phyloP scores from a whole-genome alignment of 1,284 basidiomycete genomes.

The Fomitopsis betulina region DNA sequence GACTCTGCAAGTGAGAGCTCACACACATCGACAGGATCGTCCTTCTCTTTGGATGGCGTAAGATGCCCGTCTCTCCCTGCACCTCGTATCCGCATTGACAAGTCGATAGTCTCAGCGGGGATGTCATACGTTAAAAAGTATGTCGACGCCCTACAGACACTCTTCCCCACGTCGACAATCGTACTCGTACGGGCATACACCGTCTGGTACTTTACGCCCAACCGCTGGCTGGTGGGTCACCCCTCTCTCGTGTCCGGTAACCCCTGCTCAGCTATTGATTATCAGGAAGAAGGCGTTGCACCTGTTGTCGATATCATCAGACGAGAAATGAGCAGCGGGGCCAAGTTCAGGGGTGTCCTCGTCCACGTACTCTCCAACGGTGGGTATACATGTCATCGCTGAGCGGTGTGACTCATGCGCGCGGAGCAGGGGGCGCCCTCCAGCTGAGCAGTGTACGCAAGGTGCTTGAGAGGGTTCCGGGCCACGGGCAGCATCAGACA shows the following conservation, averaged over 20 bases:
- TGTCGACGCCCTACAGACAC: not conserved
- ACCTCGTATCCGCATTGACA: not conserved
- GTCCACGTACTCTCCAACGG: slow-evolving; percentile 13
- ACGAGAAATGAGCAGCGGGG: not conserved
- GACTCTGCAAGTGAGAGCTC: not conserved
- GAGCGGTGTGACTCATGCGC: not conserved
- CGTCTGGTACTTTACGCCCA: not conserved
- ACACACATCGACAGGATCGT: not conserved
- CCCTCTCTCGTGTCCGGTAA: not conserved
- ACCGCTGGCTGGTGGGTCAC: not conserved
- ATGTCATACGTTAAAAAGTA: not conserved
- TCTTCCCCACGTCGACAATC: not conserved
- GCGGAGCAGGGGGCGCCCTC: slow-evolving; percentile 9
- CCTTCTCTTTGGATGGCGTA: slow-evolving; percentile 1
- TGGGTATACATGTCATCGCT: not conserved
- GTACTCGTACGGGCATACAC: not conserved
- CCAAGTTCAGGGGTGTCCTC: slow-evolving; percentile 6
- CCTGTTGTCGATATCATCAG: slow-evolving; percentile 9
- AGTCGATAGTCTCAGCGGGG: not conserved
- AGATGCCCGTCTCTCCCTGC: not conserved
- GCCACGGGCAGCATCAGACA: not conserved
- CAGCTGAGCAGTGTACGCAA: slow-evolving; percentile 14
- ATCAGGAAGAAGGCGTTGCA: slow-evolving; percentile 6
- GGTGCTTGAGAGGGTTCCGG: slow-evolving; percentile 3
- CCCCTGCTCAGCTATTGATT: not conserved